phyloP scores from a whole-genome alignment of 176 grass and related monocot species.

The Bothriochloa decipiens region DNA sequence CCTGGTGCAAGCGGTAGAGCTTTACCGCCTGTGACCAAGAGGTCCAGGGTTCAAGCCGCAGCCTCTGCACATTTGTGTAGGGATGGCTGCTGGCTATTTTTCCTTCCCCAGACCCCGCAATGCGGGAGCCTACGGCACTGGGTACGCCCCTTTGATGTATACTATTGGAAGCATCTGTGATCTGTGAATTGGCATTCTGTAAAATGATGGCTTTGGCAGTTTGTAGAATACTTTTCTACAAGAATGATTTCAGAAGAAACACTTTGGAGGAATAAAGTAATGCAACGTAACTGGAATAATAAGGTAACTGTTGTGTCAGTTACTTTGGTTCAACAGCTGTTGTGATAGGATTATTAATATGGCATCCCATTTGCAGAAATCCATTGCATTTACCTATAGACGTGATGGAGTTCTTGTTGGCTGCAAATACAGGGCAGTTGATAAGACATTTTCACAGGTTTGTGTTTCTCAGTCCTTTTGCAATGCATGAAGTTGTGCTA shows the following conservation, averaged over 20 bases:
- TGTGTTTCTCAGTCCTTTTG: conserved; percentile 23
- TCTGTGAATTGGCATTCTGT: conserved; percentile 39
- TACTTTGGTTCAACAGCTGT: conserved; percentile 18
- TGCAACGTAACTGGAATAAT: conserved; percentile 54
- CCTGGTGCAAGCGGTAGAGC: no score
- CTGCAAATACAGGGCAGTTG: conserved; percentile 79
- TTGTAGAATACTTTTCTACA: conserved; percentile 71
- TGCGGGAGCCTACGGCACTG: no score
- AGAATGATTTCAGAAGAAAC: conserved; percentile 78
- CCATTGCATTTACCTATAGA: conserved; percentile 87
- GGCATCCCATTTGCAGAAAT: conserved; percentile 56
- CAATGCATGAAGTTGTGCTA: conserved; percentile 15
- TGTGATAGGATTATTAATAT: conserved; percentile 18
- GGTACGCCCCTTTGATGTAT: conserved; percentile 23
- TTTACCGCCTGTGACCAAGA: no score
- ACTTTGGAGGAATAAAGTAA: conserved; percentile 35
- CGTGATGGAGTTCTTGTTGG: conserved; percentile 67
- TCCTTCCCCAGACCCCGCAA: no score
- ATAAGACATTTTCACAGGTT: conserved; percentile 87
- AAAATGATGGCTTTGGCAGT: conserved; percentile 58
- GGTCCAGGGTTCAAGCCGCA: no score
- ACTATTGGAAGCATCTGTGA: conserved; percentile 33
- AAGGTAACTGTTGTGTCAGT: conserved; percentile 46
- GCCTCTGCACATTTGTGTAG: no score
- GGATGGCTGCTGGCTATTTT: no score